A percentile compares a stretch with the other conserved stretches of the same genome.
These are phyloP conservation scores for Candida xyloterini DNA, from an alignment of 805 yeast species.

Conservation along the genomic window DNA sequence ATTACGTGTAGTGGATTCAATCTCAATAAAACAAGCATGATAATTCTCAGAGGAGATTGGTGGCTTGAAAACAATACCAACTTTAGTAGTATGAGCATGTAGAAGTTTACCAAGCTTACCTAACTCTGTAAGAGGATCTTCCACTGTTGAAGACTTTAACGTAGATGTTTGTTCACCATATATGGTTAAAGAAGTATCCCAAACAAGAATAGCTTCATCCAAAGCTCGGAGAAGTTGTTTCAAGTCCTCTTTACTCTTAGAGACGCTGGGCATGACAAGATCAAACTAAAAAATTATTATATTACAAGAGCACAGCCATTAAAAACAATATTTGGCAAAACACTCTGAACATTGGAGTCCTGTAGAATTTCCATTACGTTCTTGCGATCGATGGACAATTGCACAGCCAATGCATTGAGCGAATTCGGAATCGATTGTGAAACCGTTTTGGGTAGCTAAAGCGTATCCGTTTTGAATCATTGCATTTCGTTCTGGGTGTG, in stretches of 20 bases:
- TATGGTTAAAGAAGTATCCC: slow-evolving; percentile 16
- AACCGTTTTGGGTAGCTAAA: slow-evolving; percentile 54
- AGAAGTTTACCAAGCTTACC: slow-evolving; percentile 56
- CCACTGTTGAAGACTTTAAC: slow-evolving; percentile 28
- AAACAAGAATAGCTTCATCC: slow-evolving; percentile 19
- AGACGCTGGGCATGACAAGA: slow-evolving; percentile 4
- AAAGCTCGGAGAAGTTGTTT: slow-evolving; percentile 19
- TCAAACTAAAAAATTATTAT: slow-evolving; percentile 1
- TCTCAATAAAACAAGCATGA: slow-evolving; percentile 46
- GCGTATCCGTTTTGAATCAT: slow-evolving; percentile 74
- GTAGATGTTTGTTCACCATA: neutral
- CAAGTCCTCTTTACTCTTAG: slow-evolving; percentile 16
- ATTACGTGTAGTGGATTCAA: slow-evolving; percentile 44
- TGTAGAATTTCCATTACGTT: slow-evolving; percentile 53
- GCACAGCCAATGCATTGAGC: slow-evolving; percentile 79
- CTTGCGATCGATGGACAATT: slow-evolving; percentile 69
- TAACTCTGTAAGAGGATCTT: slow-evolving; percentile 53
- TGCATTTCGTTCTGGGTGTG: slow-evolving; percentile 52
- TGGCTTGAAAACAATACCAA: slow-evolving; percentile 68
- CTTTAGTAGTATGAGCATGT: slow-evolving; percentile 74
- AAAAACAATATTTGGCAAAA: slow-evolving; percentile 64
- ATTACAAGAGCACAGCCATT: slow-evolving; percentile 1
- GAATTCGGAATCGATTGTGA: slow-evolving; percentile 63
- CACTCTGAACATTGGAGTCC: slow-evolving; percentile 64
- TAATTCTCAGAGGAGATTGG: slow-evolving; percentile 41